Percentiles rank a stretch among this genome's conserved stretches.
These are phyloP conservation scores for Stevia rebaudiana DNA, from an alignment of 140 eudicot genomes.

Conservation along the genomic window DNA sequence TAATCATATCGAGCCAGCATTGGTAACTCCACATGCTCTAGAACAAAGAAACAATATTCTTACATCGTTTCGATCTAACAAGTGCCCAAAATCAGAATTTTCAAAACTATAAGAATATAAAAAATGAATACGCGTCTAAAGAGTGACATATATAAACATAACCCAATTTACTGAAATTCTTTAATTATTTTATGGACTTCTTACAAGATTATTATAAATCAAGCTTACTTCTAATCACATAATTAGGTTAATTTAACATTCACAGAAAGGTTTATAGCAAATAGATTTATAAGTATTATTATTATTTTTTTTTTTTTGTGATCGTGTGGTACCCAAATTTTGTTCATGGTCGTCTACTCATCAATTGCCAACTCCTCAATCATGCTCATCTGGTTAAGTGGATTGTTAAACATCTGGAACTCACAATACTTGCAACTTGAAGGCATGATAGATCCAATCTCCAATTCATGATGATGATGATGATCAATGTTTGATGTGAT, in stretches of 20 bases:
- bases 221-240: constrained; percentile 17
- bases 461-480: constrained; percentile 38
- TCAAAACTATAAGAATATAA: too few species aligned
- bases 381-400: constrained; percentile 41
- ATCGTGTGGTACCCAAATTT: constrained; percentile 13
- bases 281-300: background rate
- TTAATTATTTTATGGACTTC: constrained; percentile 8
- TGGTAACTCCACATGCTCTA: too few species aligned
- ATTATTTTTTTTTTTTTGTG: background rate
- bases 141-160: constrained; percentile 7
- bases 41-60: too few species aligned
- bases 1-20: too few species aligned
- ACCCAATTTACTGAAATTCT: constrained; percentile 8
- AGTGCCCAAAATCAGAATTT: too few species aligned
- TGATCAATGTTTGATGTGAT: constrained; percentile 8
- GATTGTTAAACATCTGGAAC: constrained; percentile 38
- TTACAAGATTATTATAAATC: constrained; percentile 9
- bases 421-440: constrained; percentile 53
- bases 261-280: constrained; percentile 14
- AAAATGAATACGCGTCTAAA: too few species aligned
- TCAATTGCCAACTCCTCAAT: constrained; percentile 56
- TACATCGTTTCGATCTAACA: too few species aligned
- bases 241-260: constrained; percentile 28
- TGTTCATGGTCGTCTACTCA: constrained; percentile 36
- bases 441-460: constrained; percentile 28